Percentiles rank a stretch among this genome's conserved stretches.
Evolutionary conservation across 768 basidiomycete genomes (phyloP).

Genomic region (Boletus eberwhitei): DNA sequence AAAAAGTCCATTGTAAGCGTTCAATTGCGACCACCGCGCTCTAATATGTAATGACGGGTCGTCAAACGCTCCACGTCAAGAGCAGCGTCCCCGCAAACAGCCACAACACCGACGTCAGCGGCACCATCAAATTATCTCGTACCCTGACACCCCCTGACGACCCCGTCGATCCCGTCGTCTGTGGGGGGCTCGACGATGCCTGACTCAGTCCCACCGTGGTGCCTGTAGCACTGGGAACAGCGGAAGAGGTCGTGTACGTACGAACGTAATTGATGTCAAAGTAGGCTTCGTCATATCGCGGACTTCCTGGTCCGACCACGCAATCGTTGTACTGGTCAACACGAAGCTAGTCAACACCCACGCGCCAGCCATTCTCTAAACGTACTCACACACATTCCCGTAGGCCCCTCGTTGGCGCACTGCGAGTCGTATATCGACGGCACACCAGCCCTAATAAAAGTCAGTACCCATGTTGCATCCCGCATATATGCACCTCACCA

Average conservation of each 20-base stretch:
- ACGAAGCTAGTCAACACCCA: neutral
- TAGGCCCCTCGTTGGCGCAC: constrained; percentile 38
- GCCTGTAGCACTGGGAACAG: constrained; percentile 7
- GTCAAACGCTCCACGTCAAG: constrained; percentile 10
- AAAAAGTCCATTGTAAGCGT: neutral
- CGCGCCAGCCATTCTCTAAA: neutral
- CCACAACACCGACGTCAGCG: neutral
- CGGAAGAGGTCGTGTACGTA: constrained; percentile 43
- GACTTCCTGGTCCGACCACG: constrained; percentile 52
- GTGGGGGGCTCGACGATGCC: neutral
- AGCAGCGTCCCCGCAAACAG: neutral
- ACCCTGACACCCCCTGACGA: neutral
- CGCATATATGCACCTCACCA: constrained; percentile 35
- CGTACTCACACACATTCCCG: constrained; percentile 41
- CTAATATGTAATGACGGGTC: neutral
- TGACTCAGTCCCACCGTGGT: neutral
- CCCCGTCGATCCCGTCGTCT: neutral
- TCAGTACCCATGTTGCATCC: neutral
- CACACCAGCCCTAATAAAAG: constrained; percentile 45
- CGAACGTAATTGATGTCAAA: constrained; percentile 69
- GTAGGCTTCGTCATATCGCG: constrained; percentile 56
- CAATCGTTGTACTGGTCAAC: constrained; percentile 45
- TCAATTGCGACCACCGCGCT: neutral
- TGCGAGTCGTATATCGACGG: constrained; percentile 39
- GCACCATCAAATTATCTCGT: neutral